Base-by-base conservation (phyloP, 163 green algal genomes). In the Smithsoniella earleae region DNA sequence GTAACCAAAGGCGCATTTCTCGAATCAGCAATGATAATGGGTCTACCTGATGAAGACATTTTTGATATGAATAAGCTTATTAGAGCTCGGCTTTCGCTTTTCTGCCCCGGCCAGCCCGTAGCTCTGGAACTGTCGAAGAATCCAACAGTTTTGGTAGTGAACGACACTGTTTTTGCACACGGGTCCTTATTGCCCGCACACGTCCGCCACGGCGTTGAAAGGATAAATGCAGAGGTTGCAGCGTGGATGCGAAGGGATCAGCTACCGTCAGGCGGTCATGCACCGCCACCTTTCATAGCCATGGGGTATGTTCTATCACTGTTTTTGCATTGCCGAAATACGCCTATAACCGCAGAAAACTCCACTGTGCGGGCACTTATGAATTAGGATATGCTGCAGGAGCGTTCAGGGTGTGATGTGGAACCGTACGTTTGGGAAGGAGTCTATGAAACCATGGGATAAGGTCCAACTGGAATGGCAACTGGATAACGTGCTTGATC, bases 161-260 rank as follows among this genome's bases (percentile, higher is more conserved):
- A 96, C 73, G 86, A 92, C 75, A 92, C 92, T 20, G 84, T 95
- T 10, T 98, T 98, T 86, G 91, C 89, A 34, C 92, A 97, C 76
- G 91, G 92, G 8, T 93, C 91, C 18, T 75, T 97, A 58, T 78
- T 97, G 45, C 91, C 91, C 0, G 78, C 82, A 8, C 93, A 98
- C 76, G 83, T 88, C 1, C 77, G 84, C 13, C 90, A 92, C 69
- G 87, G 91, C 1, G 74, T 96, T 54, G 86, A 97, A 77, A 79
- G 80, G 13, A 87, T 96, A 28, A 96, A 96, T 73, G 73, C 75
- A n/a, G 89, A 95, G 75, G 88, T 96, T 46, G 81, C 86, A 0
- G 81, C 82, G 0, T 96, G 90, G 90, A 96, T 96, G 90, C 82
- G 82, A 0, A 85, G 83, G 3, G 79, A 87, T 31, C 64, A 77